A percentile compares a stretch with the other conserved stretches of the same genome.
phyloP scores from a whole-genome alignment of 1,139 yeast genomes.

The Chernovozyma sophiae-reginae region DNA sequence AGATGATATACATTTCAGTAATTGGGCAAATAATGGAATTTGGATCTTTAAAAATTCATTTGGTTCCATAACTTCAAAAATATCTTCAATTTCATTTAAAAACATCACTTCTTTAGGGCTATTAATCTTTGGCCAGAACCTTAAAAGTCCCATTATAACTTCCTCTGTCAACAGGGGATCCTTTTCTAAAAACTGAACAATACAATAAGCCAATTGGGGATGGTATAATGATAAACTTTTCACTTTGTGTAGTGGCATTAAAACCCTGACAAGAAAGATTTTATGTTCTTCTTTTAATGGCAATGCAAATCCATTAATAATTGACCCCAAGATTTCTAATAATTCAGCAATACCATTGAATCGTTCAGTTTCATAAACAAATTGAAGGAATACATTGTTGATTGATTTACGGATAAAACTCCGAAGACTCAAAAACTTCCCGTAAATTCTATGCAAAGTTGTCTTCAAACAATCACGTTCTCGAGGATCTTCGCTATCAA shows the following conservation, averaged over 20 bases:
- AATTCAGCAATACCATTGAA: constrained; percentile 96
- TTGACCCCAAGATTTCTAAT: constrained; percentile 90
- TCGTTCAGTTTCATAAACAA: constrained; percentile 91
- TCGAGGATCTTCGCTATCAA: constrained; percentile 94
- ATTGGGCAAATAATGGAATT: constrained; percentile 89
- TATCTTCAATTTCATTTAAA: constrained; percentile 92
- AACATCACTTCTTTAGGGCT: constrained; percentile 96
- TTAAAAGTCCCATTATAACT: constrained; percentile 84
- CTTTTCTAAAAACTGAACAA: constrained; percentile 92
- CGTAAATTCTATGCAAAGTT: constrained; percentile 91
- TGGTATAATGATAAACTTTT: constrained; percentile 85
- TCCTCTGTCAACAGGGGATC: constrained; percentile 91
- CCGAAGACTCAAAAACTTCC: constrained; percentile 86
- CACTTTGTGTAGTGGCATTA: constrained; percentile 90
- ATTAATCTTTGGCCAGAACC: constrained; percentile 97
- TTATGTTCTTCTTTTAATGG: constrained; percentile 97
- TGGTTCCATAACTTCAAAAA: constrained; percentile 94
- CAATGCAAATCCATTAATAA: constrained; percentile 95
- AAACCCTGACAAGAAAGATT: constrained; percentile 79
- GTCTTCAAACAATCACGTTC: constrained; percentile 95
- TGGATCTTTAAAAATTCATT: constrained; percentile 87
- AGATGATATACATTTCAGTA: constrained; percentile 89
- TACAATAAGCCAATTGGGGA: constrained; percentile 95
- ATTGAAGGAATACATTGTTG: constrained; percentile 87
- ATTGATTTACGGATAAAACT: constrained; percentile 90